phyloP scores from a whole-genome alignment of 352 stramenopile species.

The Aphanomyces euteiches region DNA sequence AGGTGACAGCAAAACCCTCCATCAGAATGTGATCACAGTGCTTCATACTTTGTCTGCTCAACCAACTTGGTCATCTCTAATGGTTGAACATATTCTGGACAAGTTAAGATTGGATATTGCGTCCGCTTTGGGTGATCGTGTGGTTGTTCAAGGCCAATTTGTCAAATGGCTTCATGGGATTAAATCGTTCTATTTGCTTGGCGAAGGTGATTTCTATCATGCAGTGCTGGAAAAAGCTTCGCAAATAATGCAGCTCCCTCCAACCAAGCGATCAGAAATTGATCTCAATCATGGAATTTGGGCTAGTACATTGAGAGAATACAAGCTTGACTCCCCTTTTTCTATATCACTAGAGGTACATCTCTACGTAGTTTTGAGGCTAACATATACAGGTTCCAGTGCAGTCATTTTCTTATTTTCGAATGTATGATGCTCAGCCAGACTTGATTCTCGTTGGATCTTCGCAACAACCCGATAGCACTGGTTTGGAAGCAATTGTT shows the following conservation, averaged over 20 bases:
- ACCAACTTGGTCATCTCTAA: neutral
- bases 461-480: neutral
- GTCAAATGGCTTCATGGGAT: constrained; percentile 39
- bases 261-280: constrained; percentile 51
- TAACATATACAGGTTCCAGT: neutral
- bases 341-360: neutral
- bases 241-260: constrained; percentile 49
- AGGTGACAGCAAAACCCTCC: constrained; percentile 56
- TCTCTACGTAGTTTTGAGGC: neutral
- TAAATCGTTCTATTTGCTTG: constrained; percentile 65
- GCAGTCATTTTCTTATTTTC: neutral
- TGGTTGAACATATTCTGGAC: constrained; percentile 31
- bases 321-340: constrained; percentile 36
- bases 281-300: constrained; percentile 65
- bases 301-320: constrained; percentile 49
- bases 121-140: constrained; percentile 50
- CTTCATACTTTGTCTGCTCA: constrained; percentile 27
- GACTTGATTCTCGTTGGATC: neutral
- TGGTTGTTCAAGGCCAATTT: constrained; percentile 67
- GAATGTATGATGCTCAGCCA: neutral
- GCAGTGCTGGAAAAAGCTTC: constrained; percentile 63
- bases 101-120: constrained; percentile 55
- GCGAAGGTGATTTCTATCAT: constrained; percentile 68
- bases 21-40: constrained; percentile 49
- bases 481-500: neutral